Base-by-base conservation (phyloP, 1,284 basidiomycete species). In the Cutaneotrichosporon dermatis region DNA sequence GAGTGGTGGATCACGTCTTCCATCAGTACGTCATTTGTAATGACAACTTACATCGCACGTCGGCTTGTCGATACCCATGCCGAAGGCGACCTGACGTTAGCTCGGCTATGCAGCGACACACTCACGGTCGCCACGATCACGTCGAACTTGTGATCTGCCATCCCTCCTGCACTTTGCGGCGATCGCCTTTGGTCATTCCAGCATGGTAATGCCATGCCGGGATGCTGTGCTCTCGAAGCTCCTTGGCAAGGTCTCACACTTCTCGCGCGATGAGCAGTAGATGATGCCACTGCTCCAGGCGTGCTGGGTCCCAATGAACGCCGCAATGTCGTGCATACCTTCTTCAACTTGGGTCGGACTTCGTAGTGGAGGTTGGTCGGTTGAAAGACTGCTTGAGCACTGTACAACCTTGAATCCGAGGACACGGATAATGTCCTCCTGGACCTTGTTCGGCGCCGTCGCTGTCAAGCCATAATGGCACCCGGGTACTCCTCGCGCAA, bases 381-480 rank as follows among this genome's bases (percentile, higher is more conserved):
- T 99, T 98, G 81, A 97, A 95, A 0, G 93, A 96, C 66, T 91
- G 87, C 4, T 81, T 84, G 52, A 94, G 82, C 15, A 83, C 81
- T 35, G 83, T 80, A 62, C 86, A 87, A 51, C 82, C 72, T 16
- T 68, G 66, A 57, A 96, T 84, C 82, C 79, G 9, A 98, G 84
- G 16, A 84, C 84, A 10, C 80, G 74, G 59, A 89, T 84, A 72
- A 99, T 89, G 73, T 98, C 93, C 37, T 84, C 80, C 60, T 88
- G 84, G 2, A 89, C 88, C 54, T 86, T 82, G 51, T 83, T 80
- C 63, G 89, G 91, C 0, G 94, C 96, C 0, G 95, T 98, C 1
- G 93, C 96, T 0, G 96, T 98, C 50, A 99, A 0, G 95, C 96
- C 85, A 97, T 97, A 70, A 99, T 88, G 95, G 95, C 1, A 94